Conservation (phyloP, 768 basidiomycete species). For the Termitomyces sp. region DNA sequence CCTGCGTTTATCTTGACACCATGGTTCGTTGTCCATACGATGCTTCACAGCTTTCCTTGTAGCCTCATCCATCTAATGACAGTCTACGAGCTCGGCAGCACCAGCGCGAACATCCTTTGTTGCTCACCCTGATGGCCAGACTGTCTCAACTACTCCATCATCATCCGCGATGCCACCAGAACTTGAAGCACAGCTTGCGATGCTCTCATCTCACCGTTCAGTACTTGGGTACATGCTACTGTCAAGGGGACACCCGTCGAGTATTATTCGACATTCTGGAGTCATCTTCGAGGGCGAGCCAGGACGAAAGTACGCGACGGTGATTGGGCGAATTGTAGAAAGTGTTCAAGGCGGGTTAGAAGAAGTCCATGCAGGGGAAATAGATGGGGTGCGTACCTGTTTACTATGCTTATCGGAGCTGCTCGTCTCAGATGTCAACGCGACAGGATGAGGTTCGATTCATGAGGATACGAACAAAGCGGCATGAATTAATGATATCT, state of each 20-base stretch:
- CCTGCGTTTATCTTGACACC: background rate
- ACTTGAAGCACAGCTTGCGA: conserved; percentile 68
- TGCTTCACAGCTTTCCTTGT: background rate
- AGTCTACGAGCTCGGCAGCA: conserved; percentile 3
- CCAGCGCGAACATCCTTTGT: conserved; percentile 23
- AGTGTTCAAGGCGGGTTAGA: conserved; percentile 74
- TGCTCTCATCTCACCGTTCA: conserved; percentile 75
- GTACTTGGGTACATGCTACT: conserved; percentile 86
- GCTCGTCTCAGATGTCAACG: background rate
- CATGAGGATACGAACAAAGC: conserved; percentile 85
- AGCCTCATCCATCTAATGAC: background rate
- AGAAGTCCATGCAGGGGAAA: conserved; percentile 52
- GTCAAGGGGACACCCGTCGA: conserved; percentile 63
- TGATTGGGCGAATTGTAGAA: conserved; percentile 70
- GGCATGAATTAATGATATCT: conserved; percentile 92
- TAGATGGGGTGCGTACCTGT: conserved; percentile 17
- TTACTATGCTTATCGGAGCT: background rate
- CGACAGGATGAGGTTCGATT: conserved; percentile 79
- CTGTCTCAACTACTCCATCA: conserved; percentile 12
- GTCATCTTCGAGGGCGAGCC: conserved; percentile 85
- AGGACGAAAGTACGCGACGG: conserved; percentile 68
- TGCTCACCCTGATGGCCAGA: conserved; percentile 18
- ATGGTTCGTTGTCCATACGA: conserved; percentile 2
- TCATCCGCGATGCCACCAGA: conserved; percentile 55
- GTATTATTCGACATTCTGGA: conserved; percentile 81